Conservation (phyloP, 768 basidiomycete genomes). For the Grammothele lineata region DNA sequence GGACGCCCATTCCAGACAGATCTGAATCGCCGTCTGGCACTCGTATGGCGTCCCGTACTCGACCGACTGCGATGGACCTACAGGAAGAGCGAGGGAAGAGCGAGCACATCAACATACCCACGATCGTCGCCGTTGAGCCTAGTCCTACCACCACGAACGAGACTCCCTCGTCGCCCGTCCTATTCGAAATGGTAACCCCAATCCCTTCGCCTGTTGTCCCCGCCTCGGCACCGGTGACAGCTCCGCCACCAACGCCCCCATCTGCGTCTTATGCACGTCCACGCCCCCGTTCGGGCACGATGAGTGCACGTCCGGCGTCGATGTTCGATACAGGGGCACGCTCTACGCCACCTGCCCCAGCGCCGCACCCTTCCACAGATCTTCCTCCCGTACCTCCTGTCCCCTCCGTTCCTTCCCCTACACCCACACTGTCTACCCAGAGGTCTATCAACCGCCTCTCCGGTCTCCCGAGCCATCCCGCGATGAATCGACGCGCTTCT, state of each 20-base stretch:
- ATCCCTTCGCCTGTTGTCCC: background rate
- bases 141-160: constrained; percentile 11
- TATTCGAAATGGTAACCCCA: constrained; percentile 10
- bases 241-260: background rate
- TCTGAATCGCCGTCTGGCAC: too few relatives aligned
- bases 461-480: constrained; percentile 21
- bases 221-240: background rate
- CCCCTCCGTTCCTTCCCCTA: background rate
- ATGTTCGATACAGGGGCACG: too few relatives aligned
- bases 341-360: background rate
- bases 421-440: background rate
- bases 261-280: background rate
- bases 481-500: constrained; percentile 16
- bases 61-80: background rate
- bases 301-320: constrained; percentile 3
- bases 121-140: constrained; percentile 2
- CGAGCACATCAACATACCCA: background rate
- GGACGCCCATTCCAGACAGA: too few relatives aligned
- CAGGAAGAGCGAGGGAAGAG: background rate
- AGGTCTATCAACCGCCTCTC: constrained; percentile 10
- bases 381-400: background rate
- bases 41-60: background rate
- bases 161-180: constrained; percentile 20
- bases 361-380: background rate
- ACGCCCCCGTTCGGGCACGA: constrained; percentile 13